phyloP scores from a whole-genome alignment of 1,284 basidiomycete species.

The Sanghuangporus sanghuang region DNA sequence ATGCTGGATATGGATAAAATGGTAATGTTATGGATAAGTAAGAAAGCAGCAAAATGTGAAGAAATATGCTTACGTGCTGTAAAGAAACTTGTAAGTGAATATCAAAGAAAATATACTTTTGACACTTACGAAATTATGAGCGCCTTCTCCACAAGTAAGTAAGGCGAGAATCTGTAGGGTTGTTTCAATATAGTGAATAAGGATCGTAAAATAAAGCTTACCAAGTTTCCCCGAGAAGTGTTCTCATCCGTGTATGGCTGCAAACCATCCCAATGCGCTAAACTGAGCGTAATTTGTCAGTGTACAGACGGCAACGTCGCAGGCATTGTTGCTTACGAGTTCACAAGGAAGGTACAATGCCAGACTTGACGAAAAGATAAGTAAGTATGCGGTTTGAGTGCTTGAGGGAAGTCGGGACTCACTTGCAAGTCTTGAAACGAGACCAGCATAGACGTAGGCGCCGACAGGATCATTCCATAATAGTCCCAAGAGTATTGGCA shows the following conservation, averaged over 20 bases:
- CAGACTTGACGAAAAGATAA: constrained; percentile 41
- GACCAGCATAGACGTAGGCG: constrained; percentile 64
- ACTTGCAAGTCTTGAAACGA: constrained; percentile 59
- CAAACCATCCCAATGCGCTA: constrained; percentile 76
- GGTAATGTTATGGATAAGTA: neutral
- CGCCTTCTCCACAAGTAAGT: constrained; percentile 72
- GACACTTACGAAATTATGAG: constrained; percentile 68
- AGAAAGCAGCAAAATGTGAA: neutral
- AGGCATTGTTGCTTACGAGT: constrained; percentile 46
- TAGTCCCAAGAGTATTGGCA: constrained; percentile 49
- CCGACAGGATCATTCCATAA: constrained; percentile 59
- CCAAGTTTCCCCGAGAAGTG: constrained; percentile 68
- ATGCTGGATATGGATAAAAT: constrained; percentile 42
- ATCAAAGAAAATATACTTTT: neutral
- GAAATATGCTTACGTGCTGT: constrained; percentile 14
- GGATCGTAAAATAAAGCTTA: constrained; percentile 27
- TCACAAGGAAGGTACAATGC: constrained; percentile 79
- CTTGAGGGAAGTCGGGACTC: constrained; percentile 20
- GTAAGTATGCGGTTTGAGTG: neutral
- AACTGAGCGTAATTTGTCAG: constrained; percentile 28
- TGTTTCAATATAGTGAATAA: neutral
- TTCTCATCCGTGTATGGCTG: constrained; percentile 78
- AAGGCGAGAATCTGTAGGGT: constrained; percentile 54
- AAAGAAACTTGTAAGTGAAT: neutral
- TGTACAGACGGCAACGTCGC: neutral